Evolutionary conservation across 495 filamentous ascomycete species (phyloP).

Genomic region (Xylaria longipes): DNA sequence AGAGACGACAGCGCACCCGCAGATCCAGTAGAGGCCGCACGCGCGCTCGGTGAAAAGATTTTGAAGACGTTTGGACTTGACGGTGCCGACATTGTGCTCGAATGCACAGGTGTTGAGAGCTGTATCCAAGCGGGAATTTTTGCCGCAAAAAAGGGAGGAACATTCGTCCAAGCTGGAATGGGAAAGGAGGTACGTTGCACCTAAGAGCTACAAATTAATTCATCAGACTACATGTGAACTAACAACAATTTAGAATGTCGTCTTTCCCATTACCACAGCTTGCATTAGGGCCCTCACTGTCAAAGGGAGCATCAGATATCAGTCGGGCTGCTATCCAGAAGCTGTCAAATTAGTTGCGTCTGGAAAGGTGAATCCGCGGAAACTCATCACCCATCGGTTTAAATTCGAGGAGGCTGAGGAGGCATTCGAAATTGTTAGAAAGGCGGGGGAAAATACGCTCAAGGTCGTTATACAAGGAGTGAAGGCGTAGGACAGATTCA

Average conservation of each 20-base stretch:
- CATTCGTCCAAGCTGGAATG: conserved; percentile 68
- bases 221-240: neutral
- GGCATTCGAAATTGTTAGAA: conserved; percentile 50
- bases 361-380: conserved; percentile 59
- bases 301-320: conserved; percentile 62
- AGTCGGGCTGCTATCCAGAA: conserved; percentile 61
- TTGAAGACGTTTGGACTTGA: conserved; percentile 52
- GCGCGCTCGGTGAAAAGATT: conserved; percentile 51
- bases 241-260: conserved; percentile 24
- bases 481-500: neutral
- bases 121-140: conserved; percentile 62
- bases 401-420: conserved; percentile 61
- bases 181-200: conserved; percentile 56
- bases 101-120: conserved; percentile 62
- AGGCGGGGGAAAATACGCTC: conserved; percentile 32
- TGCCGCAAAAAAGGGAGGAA: conserved; percentile 59
- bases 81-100: conserved; percentile 63
- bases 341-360: conserved; percentile 58
- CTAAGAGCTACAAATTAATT: neutral
- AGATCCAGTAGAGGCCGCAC: conserved; percentile 39
- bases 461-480: conserved; percentile 46
- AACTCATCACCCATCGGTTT: conserved; percentile 58
- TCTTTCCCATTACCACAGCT: conserved; percentile 63
- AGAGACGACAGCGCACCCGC: neutral
- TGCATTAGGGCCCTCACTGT: conserved; percentile 61